Evolutionary conservation across 2,329 filamentous ascomycete species (phyloP), one percentile per base, ranked within the genome.

Genomic region (Aspergillus texensis): DNA sequence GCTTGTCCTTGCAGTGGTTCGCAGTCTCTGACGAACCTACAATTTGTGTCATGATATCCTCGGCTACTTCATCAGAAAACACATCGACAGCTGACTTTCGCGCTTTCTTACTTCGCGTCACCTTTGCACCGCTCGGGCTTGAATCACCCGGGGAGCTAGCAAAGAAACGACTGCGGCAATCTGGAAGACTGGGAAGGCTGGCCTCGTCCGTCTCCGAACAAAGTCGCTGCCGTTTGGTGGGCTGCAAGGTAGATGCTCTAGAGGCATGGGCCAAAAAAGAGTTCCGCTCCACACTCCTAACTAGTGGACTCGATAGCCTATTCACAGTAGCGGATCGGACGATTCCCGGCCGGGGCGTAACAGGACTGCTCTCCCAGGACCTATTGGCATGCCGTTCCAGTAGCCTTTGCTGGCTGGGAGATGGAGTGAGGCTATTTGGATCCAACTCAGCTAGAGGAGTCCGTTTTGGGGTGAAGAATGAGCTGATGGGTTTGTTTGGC

Each of bases 381-480:
- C 73, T 79, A 48, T 78, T 81, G 57, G 79, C 78, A 71, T 88
- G 84, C 48, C 83, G 79, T 64, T 85, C 79, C 28, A 91, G 76
- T 12, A 89, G 74, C 30, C 81, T 80, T 72, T 87, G 86, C 71
- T 91, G 89, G 68, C 84, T 89, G 24, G 88, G 88, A 10, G 89
- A 90, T 26, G 86, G 87, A 0, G 86, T 88, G 71, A 91, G 88
- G 64, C 80, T 84, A 71, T 91, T 91, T 0, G 87, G 86, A 72
- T 91, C 88, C 26, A 91, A 78, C 72, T 91, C 89, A 24, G 86
- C 87, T 62, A 91, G 80, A 12, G 89, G 89, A 39, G 81, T 84
- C 4, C 89, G 84, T 70, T 83, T 87, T 9, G 86, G 80, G 62
- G 85, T 89, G 79, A 91, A 91, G 76, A 89, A 91, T 2, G 83